Evolutionary conservation across 805 yeast species (phyloP).

Genomic region (Myxozyma nipponensis): DNA sequence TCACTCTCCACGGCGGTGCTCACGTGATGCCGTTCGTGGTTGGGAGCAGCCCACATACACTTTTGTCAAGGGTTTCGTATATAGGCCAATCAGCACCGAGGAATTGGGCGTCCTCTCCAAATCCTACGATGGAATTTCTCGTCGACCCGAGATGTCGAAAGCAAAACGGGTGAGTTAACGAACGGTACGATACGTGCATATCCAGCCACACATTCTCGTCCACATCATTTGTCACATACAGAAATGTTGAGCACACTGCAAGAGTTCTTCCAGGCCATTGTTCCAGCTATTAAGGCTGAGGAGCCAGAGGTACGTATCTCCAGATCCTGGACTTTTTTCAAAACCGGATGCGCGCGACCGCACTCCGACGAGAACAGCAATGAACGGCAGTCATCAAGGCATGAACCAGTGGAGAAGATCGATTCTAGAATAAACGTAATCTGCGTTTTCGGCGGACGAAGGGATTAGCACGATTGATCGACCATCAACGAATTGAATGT

Average conservation of each 20-base stretch:
- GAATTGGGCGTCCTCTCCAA: neutral
- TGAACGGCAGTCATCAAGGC: too few species aligned
- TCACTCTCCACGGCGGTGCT: too few species aligned
- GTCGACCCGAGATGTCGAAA: neutral
- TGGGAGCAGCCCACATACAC: neutral
- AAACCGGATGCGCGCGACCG: too few species aligned
- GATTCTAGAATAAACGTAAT: too few species aligned
- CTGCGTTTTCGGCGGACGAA: too few species aligned
- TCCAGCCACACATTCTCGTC: neutral
- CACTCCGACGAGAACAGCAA: too few species aligned
- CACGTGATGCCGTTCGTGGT: neutral
- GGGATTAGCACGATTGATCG: too few species aligned
- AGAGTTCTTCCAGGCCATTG: conserved; percentile 23
- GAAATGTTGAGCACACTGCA: conserved; percentile 7
- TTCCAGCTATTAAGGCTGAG: conserved; percentile 26
- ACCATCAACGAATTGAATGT: too few species aligned
- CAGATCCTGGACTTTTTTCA: too few species aligned
- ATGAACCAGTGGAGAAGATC: too few species aligned
- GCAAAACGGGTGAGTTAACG: too few species aligned
- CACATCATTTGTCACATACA: neutral
- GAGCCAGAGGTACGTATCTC: conserved; percentile 28
- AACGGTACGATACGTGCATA: neutral
- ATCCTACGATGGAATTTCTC: neutral
- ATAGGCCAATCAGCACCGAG: neutral
- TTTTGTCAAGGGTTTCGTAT: neutral